phyloP scores from a whole-genome alignment of 2,329 filamentous ascomycete genomes.

The Aspergillus alliaceus region DNA sequence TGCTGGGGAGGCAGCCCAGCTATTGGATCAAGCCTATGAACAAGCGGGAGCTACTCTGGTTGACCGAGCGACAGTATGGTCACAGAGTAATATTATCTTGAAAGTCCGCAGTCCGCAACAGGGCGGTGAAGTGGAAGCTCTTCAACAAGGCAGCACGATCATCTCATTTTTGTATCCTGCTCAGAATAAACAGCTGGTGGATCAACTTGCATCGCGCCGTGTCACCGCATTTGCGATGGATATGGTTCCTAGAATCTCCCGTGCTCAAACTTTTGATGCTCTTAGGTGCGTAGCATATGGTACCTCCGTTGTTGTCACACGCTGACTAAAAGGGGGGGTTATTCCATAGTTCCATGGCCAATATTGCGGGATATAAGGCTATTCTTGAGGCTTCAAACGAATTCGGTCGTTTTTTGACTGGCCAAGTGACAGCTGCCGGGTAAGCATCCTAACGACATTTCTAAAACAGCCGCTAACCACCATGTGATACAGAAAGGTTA shows the following conservation, averaged over 20 bases:
- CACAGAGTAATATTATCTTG: conserved; percentile 73
- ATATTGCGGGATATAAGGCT: conserved; percentile 91
- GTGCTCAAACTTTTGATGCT: conserved; percentile 85
- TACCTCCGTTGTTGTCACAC: not conserved
- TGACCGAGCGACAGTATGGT: conserved; percentile 69
- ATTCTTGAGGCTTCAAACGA: conserved; percentile 86
- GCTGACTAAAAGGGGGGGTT: not conserved
- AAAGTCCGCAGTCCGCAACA: conserved; percentile 76
- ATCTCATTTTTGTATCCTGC: conserved; percentile 82
- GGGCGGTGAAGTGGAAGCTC: conserved; percentile 64
- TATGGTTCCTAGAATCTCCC: conserved; percentile 84
- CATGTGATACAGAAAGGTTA: conserved; percentile 25
- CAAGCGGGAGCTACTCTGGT: conserved; percentile 76
- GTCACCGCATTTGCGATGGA: conserved; percentile 88
- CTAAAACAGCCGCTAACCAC: conserved; percentile 23
- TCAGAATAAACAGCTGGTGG: conserved; percentile 74
- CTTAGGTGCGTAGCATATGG: conserved; percentile 47
- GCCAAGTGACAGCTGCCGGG: conserved; percentile 85
- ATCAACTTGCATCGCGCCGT: conserved; percentile 68
- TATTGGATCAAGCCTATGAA: conserved; percentile 74
- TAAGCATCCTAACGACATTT: conserved; percentile 28
- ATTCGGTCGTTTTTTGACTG: conserved; percentile 84
- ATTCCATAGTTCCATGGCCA: conserved; percentile 77
- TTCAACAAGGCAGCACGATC: conserved; percentile 70
- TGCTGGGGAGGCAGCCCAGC: conserved; percentile 75